These are phyloP conservation scores for Penicillium angulare DNA, from an alignment of 495 filamentous ascomycete species.

Conservation along the genomic window DNA sequence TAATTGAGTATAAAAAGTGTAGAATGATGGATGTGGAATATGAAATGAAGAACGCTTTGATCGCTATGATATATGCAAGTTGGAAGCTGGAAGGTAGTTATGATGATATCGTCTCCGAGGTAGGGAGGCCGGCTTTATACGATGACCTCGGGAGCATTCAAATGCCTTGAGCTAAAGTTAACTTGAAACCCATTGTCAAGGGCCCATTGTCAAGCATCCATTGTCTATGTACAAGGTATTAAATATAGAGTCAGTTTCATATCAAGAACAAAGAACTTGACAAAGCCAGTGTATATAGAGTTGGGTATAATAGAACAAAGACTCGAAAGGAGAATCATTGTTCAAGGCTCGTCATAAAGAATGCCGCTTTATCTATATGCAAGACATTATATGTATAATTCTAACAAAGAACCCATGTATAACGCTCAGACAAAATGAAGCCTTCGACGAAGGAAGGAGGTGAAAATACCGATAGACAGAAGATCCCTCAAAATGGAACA, in stretches of 20 bases:
- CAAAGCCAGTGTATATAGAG: background rate
- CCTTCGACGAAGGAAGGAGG: no score
- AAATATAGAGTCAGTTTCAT: background rate
- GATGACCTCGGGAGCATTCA: background rate
- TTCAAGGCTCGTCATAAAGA: background rate
- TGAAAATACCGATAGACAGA: background rate
- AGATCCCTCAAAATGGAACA: constrained; percentile 55
- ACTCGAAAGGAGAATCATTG: background rate
- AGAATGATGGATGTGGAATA: no score
- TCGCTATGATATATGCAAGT: no score
- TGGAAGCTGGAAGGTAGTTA: no score
- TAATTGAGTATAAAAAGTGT: no score
- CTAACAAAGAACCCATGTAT: background rate
- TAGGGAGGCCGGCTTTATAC: background rate
- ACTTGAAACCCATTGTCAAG: background rate
- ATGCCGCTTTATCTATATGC: constrained; percentile 5
- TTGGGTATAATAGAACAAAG: background rate
- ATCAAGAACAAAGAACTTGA: background rate
- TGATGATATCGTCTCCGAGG: no score
- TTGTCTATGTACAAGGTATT: background rate
- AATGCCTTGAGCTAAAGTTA: background rate
- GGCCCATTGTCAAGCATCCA: no score
- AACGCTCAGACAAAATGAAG: background rate
- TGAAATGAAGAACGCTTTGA: no score
- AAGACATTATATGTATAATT: background rate